Evolutionary conservation across 2,329 filamentous ascomycete genomes (phyloP).

Genomic region (Dothistroma pini): DNA sequence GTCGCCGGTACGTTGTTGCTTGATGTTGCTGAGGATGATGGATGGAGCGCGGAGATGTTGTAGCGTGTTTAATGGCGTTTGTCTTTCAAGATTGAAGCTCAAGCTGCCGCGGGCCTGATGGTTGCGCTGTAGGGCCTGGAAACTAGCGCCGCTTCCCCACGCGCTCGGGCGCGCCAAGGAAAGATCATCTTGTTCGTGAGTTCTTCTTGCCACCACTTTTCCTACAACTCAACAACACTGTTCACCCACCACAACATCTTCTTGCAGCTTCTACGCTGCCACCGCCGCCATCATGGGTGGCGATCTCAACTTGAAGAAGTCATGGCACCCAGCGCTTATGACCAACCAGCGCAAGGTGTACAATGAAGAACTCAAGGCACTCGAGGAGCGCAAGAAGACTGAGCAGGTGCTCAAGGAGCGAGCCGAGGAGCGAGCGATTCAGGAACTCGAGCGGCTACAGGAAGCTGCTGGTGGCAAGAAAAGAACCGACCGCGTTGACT

Average conservation of each 20-base stretch:
- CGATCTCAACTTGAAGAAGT: constrained; percentile 87
- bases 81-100: constrained; percentile 1
- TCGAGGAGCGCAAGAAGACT: constrained; percentile 91
- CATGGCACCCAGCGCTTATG: constrained; percentile 88
- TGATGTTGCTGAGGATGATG: background rate
- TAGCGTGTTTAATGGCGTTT: background rate
- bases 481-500: constrained; percentile 80
- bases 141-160: background rate
- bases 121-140: background rate
- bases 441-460: constrained; percentile 85
- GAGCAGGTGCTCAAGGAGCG: constrained; percentile 90
- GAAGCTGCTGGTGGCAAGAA: constrained; percentile 83
- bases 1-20: constrained; percentile 5
- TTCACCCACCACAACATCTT: constrained; percentile 4
- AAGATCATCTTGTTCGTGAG: background rate
- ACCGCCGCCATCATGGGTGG: constrained; percentile 69
- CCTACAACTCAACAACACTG: no score
- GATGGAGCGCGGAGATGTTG: background rate
- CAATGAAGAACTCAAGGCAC: constrained; percentile 85
- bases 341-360: constrained; percentile 89
- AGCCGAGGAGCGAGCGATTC: constrained; percentile 86
- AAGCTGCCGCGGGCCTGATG: background rate
- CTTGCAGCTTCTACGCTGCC: background rate
- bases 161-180: constrained; percentile 1
- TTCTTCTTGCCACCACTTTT: background rate